Evolutionary conservation across 2,329 filamentous ascomycete genomes (phyloP).

Genomic region (Trichophyton mentagrophytes): DNA sequence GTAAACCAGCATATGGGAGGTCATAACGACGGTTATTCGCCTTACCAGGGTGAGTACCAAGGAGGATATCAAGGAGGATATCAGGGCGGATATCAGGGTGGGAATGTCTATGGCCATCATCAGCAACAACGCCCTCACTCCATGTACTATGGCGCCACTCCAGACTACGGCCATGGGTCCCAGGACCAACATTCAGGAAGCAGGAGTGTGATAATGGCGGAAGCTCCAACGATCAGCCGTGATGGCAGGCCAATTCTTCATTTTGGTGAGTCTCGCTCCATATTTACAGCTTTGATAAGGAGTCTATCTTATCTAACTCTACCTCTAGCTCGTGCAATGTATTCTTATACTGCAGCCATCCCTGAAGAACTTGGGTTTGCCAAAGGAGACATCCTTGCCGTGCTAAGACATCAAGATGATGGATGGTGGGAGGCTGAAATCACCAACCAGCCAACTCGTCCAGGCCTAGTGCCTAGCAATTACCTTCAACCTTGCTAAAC

Average conservation of each 20-base stretch:
- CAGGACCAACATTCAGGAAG: conserved; percentile 49
- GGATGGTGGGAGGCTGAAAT: conserved; percentile 99
- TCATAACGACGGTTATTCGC: conserved; percentile 22
- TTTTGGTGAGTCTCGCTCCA: conserved; percentile 58
- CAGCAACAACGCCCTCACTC: conserved; percentile 41
- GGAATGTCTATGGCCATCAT: not conserved
- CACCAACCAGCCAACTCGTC: conserved; percentile 40
- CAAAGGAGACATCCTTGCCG: conserved; percentile 83
- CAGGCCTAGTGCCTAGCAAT: conserved; percentile 54
- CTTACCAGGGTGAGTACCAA: conserved; percentile 14
- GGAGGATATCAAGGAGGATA: conserved; percentile 3
- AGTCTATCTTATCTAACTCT: conserved; percentile 6
- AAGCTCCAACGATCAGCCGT: conserved; percentile 56
- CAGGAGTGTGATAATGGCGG: conserved; percentile 65
- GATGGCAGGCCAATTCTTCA: conserved; percentile 82
- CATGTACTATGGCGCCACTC: conserved; percentile 36
- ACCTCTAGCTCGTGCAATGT: conserved; percentile 72
- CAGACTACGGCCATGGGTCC: conserved; percentile 27
- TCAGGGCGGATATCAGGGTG: not conserved
- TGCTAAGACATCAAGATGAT: conserved; percentile 85
- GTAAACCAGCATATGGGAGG: conserved; percentile 44
- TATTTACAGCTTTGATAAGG: not conserved
- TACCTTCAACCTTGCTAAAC: conserved; percentile 48
- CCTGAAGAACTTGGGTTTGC: conserved; percentile 85
- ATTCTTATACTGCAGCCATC: conserved; percentile 87